Evolutionary conservation across 345 rosid species (phyloP).

Genomic region (Lepidium didymum): DNA sequence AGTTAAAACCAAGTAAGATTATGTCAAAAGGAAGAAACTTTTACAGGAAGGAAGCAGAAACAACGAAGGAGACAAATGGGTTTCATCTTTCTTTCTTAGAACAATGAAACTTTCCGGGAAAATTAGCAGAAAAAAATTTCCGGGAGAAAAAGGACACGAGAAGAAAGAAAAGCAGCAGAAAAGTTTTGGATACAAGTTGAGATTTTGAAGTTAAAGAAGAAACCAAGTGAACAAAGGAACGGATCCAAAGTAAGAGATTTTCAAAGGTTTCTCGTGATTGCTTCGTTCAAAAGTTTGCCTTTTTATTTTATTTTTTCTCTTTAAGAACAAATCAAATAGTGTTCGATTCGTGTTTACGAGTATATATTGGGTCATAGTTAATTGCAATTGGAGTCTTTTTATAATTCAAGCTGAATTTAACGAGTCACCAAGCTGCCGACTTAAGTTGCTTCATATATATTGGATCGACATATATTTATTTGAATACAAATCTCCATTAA

Average conservation of each 20-base stretch:
- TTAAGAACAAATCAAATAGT: slow-evolving; percentile 12
- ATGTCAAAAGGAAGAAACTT: slow-evolving; percentile 24
- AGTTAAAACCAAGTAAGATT: neutral
- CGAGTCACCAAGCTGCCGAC: slow-evolving; percentile 6
- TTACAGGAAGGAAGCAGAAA: slow-evolving; percentile 21
- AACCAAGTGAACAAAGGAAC: slow-evolving; percentile 37
- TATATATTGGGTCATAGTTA: neutral
- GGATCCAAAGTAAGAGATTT: slow-evolving; percentile 46
- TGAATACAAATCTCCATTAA: neutral
- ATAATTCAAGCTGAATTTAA: neutral
- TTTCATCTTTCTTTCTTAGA: slow-evolving; percentile 25
- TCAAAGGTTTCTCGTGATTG: slow-evolving; percentile 91
- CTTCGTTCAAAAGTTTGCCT: slow-evolving; percentile 44
- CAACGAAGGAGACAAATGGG: slow-evolving; percentile 13
- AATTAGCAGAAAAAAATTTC: slow-evolving; percentile 1
- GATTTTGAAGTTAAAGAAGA: slow-evolving; percentile 31
- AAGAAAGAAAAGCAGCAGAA: slow-evolving; percentile 28
- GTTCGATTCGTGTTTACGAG: slow-evolving; percentile 1
- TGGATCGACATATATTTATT: neutral
- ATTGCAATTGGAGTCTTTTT: neutral
- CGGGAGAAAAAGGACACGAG: slow-evolving; percentile 19
- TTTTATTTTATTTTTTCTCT: slow-evolving; percentile 1
- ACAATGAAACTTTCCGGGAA: slow-evolving; percentile 23
- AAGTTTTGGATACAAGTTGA: slow-evolving; percentile 30
- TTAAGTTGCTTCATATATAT: neutral